Conservation (phyloP, 768 basidiomycete species). For the Amanita thiersii region DNA sequence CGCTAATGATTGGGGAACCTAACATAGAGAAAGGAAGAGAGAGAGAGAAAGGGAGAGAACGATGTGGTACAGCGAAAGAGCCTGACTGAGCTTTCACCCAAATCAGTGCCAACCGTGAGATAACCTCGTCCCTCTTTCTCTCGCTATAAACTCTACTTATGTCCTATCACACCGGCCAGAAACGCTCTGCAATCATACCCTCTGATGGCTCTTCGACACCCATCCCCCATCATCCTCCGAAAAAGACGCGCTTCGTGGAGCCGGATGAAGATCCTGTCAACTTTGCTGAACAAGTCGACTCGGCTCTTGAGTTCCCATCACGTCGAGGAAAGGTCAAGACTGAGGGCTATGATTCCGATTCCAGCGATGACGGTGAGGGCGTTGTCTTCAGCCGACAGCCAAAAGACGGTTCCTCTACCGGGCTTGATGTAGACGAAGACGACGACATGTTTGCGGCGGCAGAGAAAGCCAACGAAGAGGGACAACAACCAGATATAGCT, state of each 20-base stretch:
- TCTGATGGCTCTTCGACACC: slow-evolving; percentile 21
- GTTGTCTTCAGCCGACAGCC: slow-evolving; percentile 78
- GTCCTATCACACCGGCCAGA: slow-evolving; percentile 25
- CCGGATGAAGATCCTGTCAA: slow-evolving; percentile 66
- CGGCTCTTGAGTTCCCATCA: slow-evolving; percentile 59
- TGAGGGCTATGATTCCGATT: slow-evolving; percentile 90
- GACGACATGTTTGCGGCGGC: slow-evolving; percentile 78
- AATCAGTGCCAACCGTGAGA: too few relatives aligned
- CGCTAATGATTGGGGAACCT: slow-evolving; percentile 37
- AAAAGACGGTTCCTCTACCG: slow-evolving; percentile 22
- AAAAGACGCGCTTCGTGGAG: slow-evolving; percentile 76
- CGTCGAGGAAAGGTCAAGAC: slow-evolving; percentile 72
- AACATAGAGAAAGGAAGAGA: slow-evolving; percentile 17
- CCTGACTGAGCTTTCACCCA: too few relatives aligned
- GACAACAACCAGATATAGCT: slow-evolving; percentile 21
- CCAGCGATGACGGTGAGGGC: slow-evolving; percentile 91
- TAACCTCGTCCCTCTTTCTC: not conserved
- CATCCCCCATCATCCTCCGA: slow-evolving; percentile 27
- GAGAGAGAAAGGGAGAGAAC: slow-evolving; percentile 12
- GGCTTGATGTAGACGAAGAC: slow-evolving; percentile 44
- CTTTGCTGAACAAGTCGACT: slow-evolving; percentile 76
- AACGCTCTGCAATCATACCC: slow-evolving; percentile 24
- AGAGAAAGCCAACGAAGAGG: slow-evolving; percentile 43
- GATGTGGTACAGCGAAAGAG: too few relatives aligned
- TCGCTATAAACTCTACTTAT: slow-evolving; percentile 12